Base-by-base conservation (phyloP, 345 rosid species). In the Anacardium occidentale region DNA sequence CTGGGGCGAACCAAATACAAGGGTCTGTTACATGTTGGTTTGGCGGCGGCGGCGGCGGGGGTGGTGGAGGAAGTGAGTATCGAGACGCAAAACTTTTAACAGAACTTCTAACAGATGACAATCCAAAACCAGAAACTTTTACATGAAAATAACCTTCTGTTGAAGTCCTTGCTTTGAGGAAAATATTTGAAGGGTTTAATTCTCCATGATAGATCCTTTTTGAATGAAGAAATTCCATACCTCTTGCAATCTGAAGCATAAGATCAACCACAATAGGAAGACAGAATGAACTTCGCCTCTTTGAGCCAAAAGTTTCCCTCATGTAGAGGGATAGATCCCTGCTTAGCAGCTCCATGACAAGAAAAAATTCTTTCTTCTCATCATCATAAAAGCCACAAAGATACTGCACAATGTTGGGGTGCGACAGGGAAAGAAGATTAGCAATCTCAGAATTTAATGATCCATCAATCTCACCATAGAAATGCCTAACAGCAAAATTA, bases 161-260 rank as follows among this genome's bases (percentile, higher is more conserved):
- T 25, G 75, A 69, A 58, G 79, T 81, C 77, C 98, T 88, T 47
- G 87, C 80, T 82, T 84, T 92, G 71, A 92, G 78, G 74, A 88
- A 82, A 64, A 95, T 75, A 34, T 86, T 88, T 24, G 76, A 77
- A 0, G 96, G 92, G 68, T 87, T 92, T 78, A 95, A 76, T 50
- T 92, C 89, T 29, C 99, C 99, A 63, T 88, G 91, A 64, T 62
- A 77, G 37, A 88, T 79, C 68, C 86, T 83, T 22, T 70, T 75
- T 0, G 93, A 84, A 54, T 95, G 99, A 22, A 95, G 91, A 80
- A 82, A 95, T 34, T 91, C 98, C 97, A 92, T 88, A 12, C 98
- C 97, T 81, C 99, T 81, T 0, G 98, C 96, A 66, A 95, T 86
- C 73, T 95, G 99, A 69, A 89, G 85, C 94, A 95, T 84, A 9